Evolutionary conservation across 345 rosid species (phyloP), one percentile per base, ranked within the genome.

Genomic region (Physaria fendleri): DNA sequence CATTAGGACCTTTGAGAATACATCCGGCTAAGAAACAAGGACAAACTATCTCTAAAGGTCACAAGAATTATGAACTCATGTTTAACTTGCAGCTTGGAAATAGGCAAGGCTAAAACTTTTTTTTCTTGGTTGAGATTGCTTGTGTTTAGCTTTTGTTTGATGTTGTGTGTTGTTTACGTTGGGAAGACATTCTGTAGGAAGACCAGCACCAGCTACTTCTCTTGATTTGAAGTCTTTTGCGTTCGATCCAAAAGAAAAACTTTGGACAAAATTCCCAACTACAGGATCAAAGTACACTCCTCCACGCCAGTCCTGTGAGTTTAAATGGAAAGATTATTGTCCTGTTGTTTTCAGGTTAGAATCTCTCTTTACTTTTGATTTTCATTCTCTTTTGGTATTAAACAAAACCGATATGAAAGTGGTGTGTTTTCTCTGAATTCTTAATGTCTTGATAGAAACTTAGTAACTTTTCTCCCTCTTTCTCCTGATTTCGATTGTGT

Each of bases 271-370:
- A 43, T 94, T 94, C 67, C 99, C 97, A 5, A 71, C 97, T 2
- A 95, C 79, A 73, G 99, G 99, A 45, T 83, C 97, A 28, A 93
- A 93, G 55, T 73, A 89, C 64, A 93, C 99, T 55, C 97, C 99
- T 28, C 97, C 97, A 40, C 99, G 89, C 72, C 89, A 77, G 71
- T 93, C 96, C 28, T 69, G 74, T 30, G 99, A 93, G 57, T 93
- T 93, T 69, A 89, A 62, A 70, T 93, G 99, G 99, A 93, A 93
- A 72, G 99, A 93, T 50, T 93, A 93, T 64, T 89, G 99, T 46
- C 99, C 97, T 9, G 81, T 93, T 56, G 99, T 90, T 64, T 93
- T 93, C 84, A 87, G 99, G 99, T 93, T 39, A 33, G 65, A 38
- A 2, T 10, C 39, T 55, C 25, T 17, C 23, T 50, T n/a, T 48